Evolutionary conservation across 345 rosid species (phyloP).

Genomic region (Gossypium longicalyx): DNA sequence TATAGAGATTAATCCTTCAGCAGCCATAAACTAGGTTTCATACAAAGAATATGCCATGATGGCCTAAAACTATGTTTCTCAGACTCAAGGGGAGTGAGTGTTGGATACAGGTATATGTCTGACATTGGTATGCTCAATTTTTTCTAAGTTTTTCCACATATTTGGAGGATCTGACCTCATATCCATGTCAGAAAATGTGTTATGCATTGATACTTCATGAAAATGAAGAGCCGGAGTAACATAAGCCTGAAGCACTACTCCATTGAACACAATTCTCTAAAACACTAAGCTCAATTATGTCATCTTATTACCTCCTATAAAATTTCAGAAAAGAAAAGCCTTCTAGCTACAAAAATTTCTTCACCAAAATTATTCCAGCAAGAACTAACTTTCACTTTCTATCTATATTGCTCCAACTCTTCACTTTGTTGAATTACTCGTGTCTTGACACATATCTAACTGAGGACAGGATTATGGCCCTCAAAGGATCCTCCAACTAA

Average conservation of each 20-base stretch:
- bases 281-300: constrained; percentile 4
- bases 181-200: background rate
- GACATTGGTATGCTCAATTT: background rate
- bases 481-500: background rate
- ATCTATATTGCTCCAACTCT: background rate
- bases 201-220: background rate
- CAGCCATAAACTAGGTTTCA: background rate
- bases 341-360: background rate
- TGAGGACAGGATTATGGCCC: background rate
- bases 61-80: background rate
- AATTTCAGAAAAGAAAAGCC: background rate
- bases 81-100: background rate
- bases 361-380: background rate
- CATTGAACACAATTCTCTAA: background rate
- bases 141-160: background rate
- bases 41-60: background rate
- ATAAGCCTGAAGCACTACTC: background rate
- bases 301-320: constrained; percentile 6
- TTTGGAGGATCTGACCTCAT: background rate
- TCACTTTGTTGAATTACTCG: background rate
- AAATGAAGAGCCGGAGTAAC: background rate
- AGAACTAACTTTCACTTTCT: background rate
- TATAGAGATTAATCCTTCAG: constrained; percentile 1
- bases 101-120: background rate
- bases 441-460: background rate